Evolutionary conservation across 352 stramenopile species (phyloP).

Genomic region (Plasmopara muralis): DNA sequence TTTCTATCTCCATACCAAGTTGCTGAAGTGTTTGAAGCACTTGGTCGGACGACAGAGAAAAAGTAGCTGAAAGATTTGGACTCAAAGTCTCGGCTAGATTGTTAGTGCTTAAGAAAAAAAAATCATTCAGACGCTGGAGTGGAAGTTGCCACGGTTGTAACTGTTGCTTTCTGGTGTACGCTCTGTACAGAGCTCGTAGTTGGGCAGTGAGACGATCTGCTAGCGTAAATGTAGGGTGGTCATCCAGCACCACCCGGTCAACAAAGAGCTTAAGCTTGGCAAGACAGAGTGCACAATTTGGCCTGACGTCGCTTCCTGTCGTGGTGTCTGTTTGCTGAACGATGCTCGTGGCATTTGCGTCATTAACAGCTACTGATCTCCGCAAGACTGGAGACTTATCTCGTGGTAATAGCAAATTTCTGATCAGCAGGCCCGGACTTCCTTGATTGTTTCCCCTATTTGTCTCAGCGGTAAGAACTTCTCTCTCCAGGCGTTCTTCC

Average conservation of each 20-base stretch:
- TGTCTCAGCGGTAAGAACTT: constrained; percentile 8
- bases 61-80: background rate
- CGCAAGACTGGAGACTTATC: background rate
- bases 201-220: constrained; percentile 60
- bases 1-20: constrained; percentile 33
- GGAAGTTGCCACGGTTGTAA: constrained; percentile 41
- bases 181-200: constrained; percentile 44
- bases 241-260: constrained; percentile 59
- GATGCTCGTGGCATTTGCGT: background rate
- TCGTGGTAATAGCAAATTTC: constrained; percentile 8
- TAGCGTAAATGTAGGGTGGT: constrained; percentile 61
- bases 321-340: background rate
- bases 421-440: constrained; percentile 3
- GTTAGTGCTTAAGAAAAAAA: constrained; percentile 20
- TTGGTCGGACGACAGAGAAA: constrained; percentile 14
- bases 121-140: constrained; percentile 40
- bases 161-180: constrained; percentile 49
- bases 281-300: constrained; percentile 3
- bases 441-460: constrained; percentile 1
- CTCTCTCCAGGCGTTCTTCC: constrained; percentile 42
- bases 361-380: background rate
- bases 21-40: constrained; percentile 28
- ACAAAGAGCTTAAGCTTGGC: constrained; percentile 46
- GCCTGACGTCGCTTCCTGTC: background rate
- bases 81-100: constrained; percentile 3